Conservation (phyloP, 1,284 basidiomycete species). For the Marasmius sp. region DNA sequence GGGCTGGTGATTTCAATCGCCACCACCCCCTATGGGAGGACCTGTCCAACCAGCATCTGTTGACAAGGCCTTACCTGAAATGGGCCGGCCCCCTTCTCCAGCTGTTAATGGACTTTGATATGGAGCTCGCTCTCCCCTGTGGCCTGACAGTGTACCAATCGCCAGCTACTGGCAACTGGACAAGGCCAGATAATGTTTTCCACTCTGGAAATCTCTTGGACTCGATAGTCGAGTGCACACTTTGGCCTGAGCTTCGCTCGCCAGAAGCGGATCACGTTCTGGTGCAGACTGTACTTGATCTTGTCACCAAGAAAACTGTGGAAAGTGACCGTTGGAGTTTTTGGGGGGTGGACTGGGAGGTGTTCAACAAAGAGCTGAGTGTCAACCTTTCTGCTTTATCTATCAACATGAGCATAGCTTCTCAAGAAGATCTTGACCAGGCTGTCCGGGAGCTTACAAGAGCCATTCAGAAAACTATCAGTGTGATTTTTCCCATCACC, state of each 20-base stretch:
- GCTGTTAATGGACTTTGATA: conserved; percentile 12
- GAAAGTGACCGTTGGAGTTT: not conserved
- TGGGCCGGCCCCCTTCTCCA: conserved; percentile 17
- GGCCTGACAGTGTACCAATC: conserved; percentile 28
- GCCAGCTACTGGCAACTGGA: conserved; percentile 24
- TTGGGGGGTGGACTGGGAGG: not conserved
- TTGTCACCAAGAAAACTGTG: not conserved
- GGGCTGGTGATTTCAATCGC: conserved; percentile 49
- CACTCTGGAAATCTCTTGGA: conserved; percentile 12
- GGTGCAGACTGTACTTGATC: not conserved
- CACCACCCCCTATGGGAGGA: conserved; percentile 51
- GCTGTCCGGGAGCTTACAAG: conserved; percentile 13
- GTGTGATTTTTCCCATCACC: conserved; percentile 19
- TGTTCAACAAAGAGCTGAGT: not conserved
- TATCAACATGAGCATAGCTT: not conserved
- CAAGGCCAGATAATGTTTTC: conserved; percentile 36
- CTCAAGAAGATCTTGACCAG: conserved; percentile 6
- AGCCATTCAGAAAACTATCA: conserved; percentile 19
- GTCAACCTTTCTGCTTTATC: not conserved
- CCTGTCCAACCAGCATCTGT: conserved; percentile 33
- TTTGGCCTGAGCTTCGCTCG: not conserved
- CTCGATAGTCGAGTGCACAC: not conserved
- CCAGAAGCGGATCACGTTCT: conserved; percentile 6
- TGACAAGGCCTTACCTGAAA: conserved; percentile 18
- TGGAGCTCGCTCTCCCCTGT: conserved; percentile 27